These are phyloP conservation scores for Zopfia rhizophila DNA, from an alignment of 2,329 filamentous ascomycete genomes.

Conservation along the genomic window DNA sequence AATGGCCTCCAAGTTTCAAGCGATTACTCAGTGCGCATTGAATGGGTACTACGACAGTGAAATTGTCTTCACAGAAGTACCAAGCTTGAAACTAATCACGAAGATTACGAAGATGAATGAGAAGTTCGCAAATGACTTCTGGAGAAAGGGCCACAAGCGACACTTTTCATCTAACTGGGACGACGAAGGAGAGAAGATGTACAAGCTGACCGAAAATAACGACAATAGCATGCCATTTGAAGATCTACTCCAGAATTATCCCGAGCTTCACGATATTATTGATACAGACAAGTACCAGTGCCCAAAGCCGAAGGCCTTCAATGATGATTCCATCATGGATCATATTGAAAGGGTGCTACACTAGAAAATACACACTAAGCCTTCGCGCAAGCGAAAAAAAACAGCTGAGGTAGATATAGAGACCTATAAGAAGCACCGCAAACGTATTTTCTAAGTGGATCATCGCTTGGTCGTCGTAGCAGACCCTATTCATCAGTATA, in stretches of 20 bases:
- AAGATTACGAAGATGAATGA: conserved; percentile 19
- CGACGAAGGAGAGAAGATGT: conserved; percentile 5
- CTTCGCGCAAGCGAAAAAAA: no score
- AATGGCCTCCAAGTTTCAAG: conserved; percentile 13
- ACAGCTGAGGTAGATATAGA: no score
- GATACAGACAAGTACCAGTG: conserved; percentile 12
- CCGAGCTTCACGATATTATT: conserved; percentile 19
- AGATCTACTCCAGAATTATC: no score
- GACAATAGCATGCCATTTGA: no score
- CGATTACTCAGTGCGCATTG: conserved; percentile 15
- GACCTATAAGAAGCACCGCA: no score
- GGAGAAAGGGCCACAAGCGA: conserved; percentile 16
- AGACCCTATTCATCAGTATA: no score
- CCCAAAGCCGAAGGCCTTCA: conserved; percentile 10
- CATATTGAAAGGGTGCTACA: conserved; percentile 17
- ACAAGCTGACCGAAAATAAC: no score
- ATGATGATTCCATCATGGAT: conserved; percentile 9
- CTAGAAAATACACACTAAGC: no score
- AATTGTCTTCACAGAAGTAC: conserved; percentile 6
- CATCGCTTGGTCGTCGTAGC: no score
- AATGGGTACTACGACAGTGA: conserved; percentile 17
- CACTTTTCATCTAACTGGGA: conserved; percentile 1
- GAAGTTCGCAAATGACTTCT: conserved; percentile 14
- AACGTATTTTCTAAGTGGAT: no score
- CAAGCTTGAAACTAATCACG: conserved; percentile 20